phyloP scores from a whole-genome alignment of 2,329 filamentous ascomycete species.

The Neoarthrinium moseri region DNA sequence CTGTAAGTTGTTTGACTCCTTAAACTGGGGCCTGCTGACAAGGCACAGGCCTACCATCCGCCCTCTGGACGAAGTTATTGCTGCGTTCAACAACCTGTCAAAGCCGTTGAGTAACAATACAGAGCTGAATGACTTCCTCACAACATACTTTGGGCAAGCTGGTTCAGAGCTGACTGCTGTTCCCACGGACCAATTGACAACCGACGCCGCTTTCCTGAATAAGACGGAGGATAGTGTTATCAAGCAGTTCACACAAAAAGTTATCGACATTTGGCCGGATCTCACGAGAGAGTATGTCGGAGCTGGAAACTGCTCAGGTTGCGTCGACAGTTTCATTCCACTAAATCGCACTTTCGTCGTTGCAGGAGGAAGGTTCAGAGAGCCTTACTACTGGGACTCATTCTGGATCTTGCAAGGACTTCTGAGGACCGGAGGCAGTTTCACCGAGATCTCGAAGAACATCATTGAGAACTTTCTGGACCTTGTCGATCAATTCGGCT shows the following conservation, averaged over 20 bases:
- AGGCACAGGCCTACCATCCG: conserved; percentile 56
- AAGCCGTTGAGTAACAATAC: conserved; percentile 64
- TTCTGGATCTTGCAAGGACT: conserved; percentile 69
- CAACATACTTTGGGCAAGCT: conserved; percentile 61
- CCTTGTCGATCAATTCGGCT: conserved; percentile 62
- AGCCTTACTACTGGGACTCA: conserved; percentile 71
- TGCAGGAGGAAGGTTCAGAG: conserved; percentile 68
- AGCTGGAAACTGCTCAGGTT: conserved; percentile 53
- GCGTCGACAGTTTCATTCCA: conserved; percentile 64
- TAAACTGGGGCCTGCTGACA: neutral
- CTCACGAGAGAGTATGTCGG: conserved; percentile 60
- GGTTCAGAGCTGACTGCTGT: conserved; percentile 62
- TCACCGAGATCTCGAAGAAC: conserved; percentile 56
- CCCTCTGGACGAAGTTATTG: conserved; percentile 58
- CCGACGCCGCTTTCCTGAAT: conserved; percentile 57
- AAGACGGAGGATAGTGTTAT: conserved; percentile 57
- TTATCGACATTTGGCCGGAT: conserved; percentile 69
- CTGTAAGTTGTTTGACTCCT: conserved; percentile 44
- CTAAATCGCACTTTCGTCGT: conserved; percentile 69
- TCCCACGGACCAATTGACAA: conserved; percentile 47
- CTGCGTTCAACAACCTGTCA: conserved; percentile 56
- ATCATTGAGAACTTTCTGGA: conserved; percentile 71
- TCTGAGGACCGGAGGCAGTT: conserved; percentile 62
- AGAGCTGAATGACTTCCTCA: conserved; percentile 60
- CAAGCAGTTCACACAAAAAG: conserved; percentile 59